Conservation (phyloP, 164 flowering plant species). For the Dillenia turbinata region DNA sequence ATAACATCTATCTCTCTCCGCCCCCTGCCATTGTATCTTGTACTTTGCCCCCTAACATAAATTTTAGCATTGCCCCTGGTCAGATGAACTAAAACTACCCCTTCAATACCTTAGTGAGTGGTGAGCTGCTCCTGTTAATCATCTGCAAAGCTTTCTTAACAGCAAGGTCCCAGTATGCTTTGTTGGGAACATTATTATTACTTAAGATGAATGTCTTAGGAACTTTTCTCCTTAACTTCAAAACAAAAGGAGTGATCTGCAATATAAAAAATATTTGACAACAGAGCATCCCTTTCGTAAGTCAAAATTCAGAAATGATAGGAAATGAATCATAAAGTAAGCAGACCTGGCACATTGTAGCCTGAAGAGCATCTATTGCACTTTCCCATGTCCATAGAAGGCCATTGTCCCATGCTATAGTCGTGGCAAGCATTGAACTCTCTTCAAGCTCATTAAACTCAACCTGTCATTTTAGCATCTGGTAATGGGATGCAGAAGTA, state of each 20-base stretch:
- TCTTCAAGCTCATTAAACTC: constrained; percentile 92
- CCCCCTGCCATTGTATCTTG: too few relatives aligned
- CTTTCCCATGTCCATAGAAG: constrained; percentile 55
- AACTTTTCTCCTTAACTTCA: constrained; percentile 31
- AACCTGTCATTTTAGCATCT: constrained; percentile 55
- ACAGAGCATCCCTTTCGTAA: neutral
- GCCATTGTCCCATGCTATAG: constrained; percentile 82
- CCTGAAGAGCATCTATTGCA: constrained; percentile 50
- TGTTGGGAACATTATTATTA: constrained; percentile 55
- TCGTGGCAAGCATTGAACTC: constrained; percentile 71
- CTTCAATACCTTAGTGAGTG: constrained; percentile 59
- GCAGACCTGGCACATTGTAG: constrained; percentile 56
- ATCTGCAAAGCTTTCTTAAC: constrained; percentile 65
- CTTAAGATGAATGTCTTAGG: constrained; percentile 38
- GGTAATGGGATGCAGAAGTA: constrained; percentile 8
- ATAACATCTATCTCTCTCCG: too few relatives aligned
- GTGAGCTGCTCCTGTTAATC: constrained; percentile 47
- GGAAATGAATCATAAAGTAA: neutral
- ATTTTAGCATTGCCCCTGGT: too few relatives aligned
- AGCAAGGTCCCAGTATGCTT: constrained; percentile 55
- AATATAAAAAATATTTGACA: constrained; percentile 4
- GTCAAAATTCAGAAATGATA: neutral
- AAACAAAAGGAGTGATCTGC: constrained; percentile 58
- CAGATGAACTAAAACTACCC: neutral
- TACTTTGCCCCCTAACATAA: too few relatives aligned